Evolutionary conservation across 1,139 yeast genomes (phyloP), one percentile per base, ranked within the genome.

Genomic region (Casaregolazyma suthepensis): DNA sequence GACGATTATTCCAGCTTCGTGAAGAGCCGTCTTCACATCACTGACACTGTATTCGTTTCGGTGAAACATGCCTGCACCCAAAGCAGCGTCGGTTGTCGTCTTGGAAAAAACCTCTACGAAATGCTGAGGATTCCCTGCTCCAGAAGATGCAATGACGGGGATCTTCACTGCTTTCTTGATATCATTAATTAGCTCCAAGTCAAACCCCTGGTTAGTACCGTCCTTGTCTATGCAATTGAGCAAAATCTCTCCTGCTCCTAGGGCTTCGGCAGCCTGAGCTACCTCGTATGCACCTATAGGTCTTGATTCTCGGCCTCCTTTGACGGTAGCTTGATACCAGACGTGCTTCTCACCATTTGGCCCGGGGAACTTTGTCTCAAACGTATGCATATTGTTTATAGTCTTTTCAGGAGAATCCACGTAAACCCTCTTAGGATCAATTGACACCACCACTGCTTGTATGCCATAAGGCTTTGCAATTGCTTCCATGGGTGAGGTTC

Each of bases 61-160:
- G 74, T 93, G 99, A 75, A 93, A 93, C 82, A 93, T 85, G 47
- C 99, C 99, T 2, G 99, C 99, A 31, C 99, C 99, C 52, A 93
- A 76, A 12, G 99, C 98, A 48, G 99, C 99, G 71, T 93, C 99
- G 1, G 93, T 85, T 2, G 81, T 78, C 29, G 97, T 89, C 46
- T 83, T 77, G 51, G 76, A 76, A 66, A 93, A 93, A 0, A 89
- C 99, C 60, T 91, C 89, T 59, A 80, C 81, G 68, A 93, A 93
- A 71, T 93, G 98, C 54, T 75, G 79, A 1, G 99, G 99, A 43
- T 75, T 81, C 47, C 99, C 99, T 5, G 99, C 99, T 50, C 99
- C 99, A 56, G 95, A 85, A 19, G 97, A 89, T 0, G 99, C 98
- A 69, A 93, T 93, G 1, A 93, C 97, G 0, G 99, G 99, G 51